Conservation (phyloP, 306 rosid species). For the Vachellia collinsii region DNA sequence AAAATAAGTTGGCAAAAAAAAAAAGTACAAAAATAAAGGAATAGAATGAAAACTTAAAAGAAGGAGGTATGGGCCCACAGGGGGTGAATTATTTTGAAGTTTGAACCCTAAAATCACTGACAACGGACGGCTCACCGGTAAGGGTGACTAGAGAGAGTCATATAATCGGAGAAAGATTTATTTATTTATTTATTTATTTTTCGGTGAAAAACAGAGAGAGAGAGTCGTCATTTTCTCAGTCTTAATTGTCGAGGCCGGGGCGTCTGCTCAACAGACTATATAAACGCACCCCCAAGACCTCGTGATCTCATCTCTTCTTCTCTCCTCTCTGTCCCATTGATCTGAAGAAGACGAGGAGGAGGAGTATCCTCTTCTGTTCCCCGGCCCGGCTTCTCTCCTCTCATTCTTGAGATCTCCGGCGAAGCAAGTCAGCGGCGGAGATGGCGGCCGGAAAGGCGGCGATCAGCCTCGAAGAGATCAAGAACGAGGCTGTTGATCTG, state of each 20-base stretch:
- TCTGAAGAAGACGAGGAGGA: background rate
- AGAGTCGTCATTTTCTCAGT: constrained; percentile 16
- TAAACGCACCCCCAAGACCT: constrained; percentile 1
- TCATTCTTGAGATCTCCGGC: background rate
- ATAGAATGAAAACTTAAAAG: background rate
- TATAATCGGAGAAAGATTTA: too few relatives aligned
- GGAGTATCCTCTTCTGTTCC: background rate
- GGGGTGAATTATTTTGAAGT: background rate
- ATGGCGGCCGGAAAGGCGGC: constrained; percentile 54
- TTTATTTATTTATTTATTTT: too few relatives aligned
- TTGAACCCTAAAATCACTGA: constrained; percentile 36
- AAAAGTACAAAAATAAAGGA: background rate
- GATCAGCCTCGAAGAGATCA: constrained; percentile 74
- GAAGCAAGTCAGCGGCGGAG: constrained; percentile 1
- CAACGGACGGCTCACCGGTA: background rate
- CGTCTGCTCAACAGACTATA: constrained; percentile 6
- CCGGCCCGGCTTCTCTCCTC: background rate
- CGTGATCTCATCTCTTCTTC: background rate
- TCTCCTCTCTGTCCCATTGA: background rate
- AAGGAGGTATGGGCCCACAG: background rate
- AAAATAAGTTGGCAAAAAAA: too few relatives aligned
- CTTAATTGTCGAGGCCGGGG: background rate
- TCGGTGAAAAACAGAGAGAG: too few relatives aligned
- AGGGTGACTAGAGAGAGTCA: background rate
- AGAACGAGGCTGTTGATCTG: constrained; percentile 95